These are phyloP conservation scores for Calonectria pseudoturangicola DNA, from an alignment of 2,329 filamentous ascomycete genomes.

Conservation along the genomic window DNA sequence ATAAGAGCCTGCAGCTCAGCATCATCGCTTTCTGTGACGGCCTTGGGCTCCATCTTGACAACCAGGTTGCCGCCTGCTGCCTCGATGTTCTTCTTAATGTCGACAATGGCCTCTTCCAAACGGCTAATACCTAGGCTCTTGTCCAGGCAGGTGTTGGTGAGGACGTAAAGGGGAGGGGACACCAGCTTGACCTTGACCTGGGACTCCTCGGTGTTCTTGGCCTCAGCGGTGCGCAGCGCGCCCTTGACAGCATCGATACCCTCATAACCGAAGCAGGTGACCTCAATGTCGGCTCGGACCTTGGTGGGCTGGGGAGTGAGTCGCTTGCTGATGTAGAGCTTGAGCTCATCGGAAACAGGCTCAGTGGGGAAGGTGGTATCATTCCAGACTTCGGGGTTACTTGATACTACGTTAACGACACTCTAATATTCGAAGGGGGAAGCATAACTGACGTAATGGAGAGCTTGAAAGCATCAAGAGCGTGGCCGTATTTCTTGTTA, in stretches of 20 bases:
- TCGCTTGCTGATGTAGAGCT: conserved; percentile 97
- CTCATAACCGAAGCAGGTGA: conserved; percentile 96
- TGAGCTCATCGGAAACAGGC: conserved; percentile 89
- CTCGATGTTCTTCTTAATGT: conserved; percentile 88
- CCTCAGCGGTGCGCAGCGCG: conserved; percentile 92
- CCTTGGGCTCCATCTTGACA: conserved; percentile 99
- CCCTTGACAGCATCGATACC: conserved; percentile 99
- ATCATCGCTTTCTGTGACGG: conserved; percentile 98
- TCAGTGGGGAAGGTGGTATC: conserved; percentile 93
- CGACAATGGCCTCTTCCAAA: conserved; percentile 91
- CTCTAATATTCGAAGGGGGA: background rate
- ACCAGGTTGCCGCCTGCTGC: conserved; percentile 85
- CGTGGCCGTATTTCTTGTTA: conserved; percentile 97
- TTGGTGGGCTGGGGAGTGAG: conserved; percentile 99
- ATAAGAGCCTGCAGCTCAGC: conserved; percentile 97
- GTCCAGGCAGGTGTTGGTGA: conserved; percentile 96
- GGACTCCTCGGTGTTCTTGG: conserved; percentile 91
- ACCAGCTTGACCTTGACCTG: conserved; percentile 99
- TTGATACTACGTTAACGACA: conserved; percentile 59
- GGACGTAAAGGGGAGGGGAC: conserved; percentile 96
- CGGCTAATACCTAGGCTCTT: conserved; percentile 90
- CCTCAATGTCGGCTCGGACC: conserved; percentile 97
- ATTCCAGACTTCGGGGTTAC: conserved; percentile 96
- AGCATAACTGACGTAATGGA: conserved; percentile 87
- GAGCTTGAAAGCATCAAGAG: conserved; percentile 98